A percentile compares a stretch with the other conserved stretches of the same genome.
phyloP scores from a whole-genome alignment of 2,329 filamentous ascomycete species.

The Stagonosporopsis chrysanthemi region DNA sequence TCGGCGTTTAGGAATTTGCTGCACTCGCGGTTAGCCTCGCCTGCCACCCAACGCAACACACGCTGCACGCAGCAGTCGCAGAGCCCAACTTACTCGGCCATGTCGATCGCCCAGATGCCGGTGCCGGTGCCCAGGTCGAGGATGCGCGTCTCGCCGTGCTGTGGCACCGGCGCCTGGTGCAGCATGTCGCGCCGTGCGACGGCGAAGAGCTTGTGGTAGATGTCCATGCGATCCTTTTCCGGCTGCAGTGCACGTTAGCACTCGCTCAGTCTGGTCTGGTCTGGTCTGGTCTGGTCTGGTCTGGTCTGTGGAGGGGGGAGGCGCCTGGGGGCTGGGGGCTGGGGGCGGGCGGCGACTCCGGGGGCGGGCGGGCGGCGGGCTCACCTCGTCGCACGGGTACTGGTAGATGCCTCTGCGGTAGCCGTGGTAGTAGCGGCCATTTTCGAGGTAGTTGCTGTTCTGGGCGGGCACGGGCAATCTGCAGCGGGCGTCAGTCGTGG shows the following conservation, averaged over 20 bases:
- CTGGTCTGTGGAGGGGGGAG: no score
- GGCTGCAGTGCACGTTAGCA: conserved; percentile 53
- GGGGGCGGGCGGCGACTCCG: no score
- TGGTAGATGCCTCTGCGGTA: conserved; percentile 74
- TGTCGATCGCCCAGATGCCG: conserved; percentile 89
- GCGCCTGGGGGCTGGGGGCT: no score
- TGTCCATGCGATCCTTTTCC: conserved; percentile 80
- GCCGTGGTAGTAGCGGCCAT: conserved; percentile 74
- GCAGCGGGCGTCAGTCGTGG: conserved; percentile 13
- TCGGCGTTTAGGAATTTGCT: conserved; percentile 65
- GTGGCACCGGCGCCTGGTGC: conserved; percentile 54
- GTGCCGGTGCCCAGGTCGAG: conserved; percentile 82
- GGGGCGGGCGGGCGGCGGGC: conserved; percentile 23
- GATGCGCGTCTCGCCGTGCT: conserved; percentile 57
- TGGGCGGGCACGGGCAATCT: conserved; percentile 50
- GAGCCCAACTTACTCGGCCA: conserved; percentile 70
- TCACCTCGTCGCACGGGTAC: conserved; percentile 78
- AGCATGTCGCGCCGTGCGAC: conserved; percentile 65
- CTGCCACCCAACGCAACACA: conserved; percentile 15
- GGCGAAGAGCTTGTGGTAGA: conserved; percentile 79
- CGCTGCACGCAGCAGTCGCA: conserved; percentile 23
- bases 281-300: no score
- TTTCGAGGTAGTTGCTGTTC: conserved; percentile 63
- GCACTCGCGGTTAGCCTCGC: conserved; percentile 41
- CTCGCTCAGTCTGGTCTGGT: neutral